phyloP scores from a whole-genome alignment of 768 basidiomycete species.

The Strobilomyces dryophilus region DNA sequence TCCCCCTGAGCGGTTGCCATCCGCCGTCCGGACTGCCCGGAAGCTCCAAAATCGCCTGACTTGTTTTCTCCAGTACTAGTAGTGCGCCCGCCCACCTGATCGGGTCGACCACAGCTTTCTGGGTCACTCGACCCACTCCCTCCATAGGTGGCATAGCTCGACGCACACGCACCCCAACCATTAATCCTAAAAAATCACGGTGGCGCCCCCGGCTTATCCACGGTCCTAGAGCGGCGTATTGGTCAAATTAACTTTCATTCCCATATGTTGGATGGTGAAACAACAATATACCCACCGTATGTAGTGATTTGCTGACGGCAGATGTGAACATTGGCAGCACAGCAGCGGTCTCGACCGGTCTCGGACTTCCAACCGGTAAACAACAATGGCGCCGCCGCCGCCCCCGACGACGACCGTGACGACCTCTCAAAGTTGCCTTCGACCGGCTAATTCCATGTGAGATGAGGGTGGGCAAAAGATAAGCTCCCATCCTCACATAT shows the following conservation, averaged over 20 bases:
- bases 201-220: neutral
- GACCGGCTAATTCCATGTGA: neutral
- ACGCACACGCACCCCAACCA: neutral
- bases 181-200: neutral
- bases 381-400: constrained; percentile 1
- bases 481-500: neutral
- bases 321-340: neutral
- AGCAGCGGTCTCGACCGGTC: constrained; percentile 9
- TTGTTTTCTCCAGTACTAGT: neutral
- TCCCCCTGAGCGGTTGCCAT: neutral
- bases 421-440: neutral
- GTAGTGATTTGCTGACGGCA: constrained; percentile 17
- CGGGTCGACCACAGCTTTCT: neutral
- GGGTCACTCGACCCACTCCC: too few species aligned
- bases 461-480: constrained; percentile 1
- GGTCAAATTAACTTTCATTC: constrained; percentile 21
- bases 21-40: neutral
- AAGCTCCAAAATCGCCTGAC: neutral
- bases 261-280: constrained; percentile 14
- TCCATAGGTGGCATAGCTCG: neutral
- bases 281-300: constrained; percentile 12
- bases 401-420: neutral
- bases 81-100: neutral
- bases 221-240: constrained; percentile 14
- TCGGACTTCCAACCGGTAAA: constrained; percentile 1